A percentile compares a stretch with the other conserved stretches of the same genome.
Conservation (phyloP, 78 protist species). For the Pigoraptor vietnamica region DNA sequence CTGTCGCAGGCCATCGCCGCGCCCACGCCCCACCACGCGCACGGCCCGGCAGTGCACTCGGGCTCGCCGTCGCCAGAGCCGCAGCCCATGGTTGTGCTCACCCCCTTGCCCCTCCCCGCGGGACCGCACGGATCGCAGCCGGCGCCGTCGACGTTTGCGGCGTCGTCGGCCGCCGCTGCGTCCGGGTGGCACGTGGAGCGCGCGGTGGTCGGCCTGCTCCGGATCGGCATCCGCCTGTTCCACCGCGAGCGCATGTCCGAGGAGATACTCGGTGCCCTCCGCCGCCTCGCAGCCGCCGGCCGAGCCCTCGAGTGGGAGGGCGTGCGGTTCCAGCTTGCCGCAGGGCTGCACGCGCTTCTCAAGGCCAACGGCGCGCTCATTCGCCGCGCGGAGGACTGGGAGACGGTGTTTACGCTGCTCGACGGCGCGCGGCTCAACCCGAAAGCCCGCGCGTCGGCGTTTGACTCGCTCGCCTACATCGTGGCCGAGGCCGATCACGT, state of each 20-base stretch:
- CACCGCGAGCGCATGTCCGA: neutral
- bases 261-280: neutral
- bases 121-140: neutral
- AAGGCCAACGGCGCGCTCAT: neutral
- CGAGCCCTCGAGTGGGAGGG: neutral
- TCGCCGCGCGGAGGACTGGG: neutral
- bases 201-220: neutral
- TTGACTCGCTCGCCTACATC: neutral
- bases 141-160: neutral
- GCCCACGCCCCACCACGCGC: neutral
- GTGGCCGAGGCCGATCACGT: neutral
- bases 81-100: neutral
- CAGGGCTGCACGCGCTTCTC: neutral
- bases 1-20: neutral
- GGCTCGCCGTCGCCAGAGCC: neutral
- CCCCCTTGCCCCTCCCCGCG: neutral
- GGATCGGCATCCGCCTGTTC: neutral
- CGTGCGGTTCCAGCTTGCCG: neutral
- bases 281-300: neutral
- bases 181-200: neutral
- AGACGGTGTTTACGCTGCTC: neutral
- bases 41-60: neutral
- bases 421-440: neutral
- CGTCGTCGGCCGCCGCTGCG: neutral
- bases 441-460: neutral